Evolutionary conservation across 768 basidiomycete genomes (phyloP).

Genomic region (Grammothele lineata): DNA sequence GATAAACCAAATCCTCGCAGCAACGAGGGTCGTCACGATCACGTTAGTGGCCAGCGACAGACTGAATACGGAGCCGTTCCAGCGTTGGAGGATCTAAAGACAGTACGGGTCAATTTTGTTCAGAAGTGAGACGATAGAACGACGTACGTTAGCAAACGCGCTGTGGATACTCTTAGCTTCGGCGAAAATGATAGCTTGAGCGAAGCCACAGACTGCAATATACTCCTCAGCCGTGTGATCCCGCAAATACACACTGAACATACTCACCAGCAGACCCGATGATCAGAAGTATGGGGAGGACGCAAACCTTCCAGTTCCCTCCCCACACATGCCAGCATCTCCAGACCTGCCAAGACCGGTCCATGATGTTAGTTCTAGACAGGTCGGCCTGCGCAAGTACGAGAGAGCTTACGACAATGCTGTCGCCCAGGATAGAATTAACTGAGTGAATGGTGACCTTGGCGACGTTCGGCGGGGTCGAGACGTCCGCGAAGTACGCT

Average conservation of each 20-base stretch:
- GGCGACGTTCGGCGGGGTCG: constrained; percentile 32
- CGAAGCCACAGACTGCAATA: constrained; percentile 30
- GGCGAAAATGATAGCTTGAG: constrained; percentile 29
- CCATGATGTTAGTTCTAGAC: too few species aligned
- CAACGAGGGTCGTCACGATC: constrained; percentile 29
- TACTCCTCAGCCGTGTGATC: too few species aligned
- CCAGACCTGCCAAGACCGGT: constrained; percentile 28
- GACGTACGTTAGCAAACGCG: constrained; percentile 26
- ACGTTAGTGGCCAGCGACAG: constrained; percentile 33
- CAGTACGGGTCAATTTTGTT: neutral
- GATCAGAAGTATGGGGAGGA: constrained; percentile 27
- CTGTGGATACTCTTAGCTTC: constrained; percentile 25
- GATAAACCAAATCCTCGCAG: constrained; percentile 30
- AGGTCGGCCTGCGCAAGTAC: too few species aligned
- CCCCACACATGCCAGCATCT: constrained; percentile 34
- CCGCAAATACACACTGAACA: too few species aligned
- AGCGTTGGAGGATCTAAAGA: constrained; percentile 4
- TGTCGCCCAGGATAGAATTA: constrained; percentile 30
- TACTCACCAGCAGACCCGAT: constrained; percentile 28
- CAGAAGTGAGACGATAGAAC: neutral
- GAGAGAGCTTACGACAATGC: constrained; percentile 27
- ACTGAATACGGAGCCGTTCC: constrained; percentile 35
- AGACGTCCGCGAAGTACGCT: constrained; percentile 31
- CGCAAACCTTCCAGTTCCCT: constrained; percentile 26
- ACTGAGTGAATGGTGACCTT: constrained; percentile 34